Percentiles rank a stretch among this genome's conserved stretches.
These are phyloP conservation scores for Ambrosiella beaveri DNA, from an alignment of 2,329 filamentous ascomycete genomes.

Conservation along the genomic window DNA sequence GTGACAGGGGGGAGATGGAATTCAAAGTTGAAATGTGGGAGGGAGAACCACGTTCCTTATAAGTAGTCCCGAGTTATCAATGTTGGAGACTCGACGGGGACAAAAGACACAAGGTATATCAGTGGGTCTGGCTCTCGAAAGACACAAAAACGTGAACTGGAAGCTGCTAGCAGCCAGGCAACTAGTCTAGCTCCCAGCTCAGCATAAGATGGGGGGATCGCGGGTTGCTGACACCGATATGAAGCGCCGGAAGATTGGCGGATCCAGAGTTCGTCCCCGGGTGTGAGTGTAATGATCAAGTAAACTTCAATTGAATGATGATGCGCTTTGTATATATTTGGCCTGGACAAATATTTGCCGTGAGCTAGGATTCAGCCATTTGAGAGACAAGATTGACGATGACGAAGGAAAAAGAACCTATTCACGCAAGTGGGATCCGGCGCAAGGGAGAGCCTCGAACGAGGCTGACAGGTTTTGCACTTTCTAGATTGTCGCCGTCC, in stretches of 20 bases:
- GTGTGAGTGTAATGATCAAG: neutral
- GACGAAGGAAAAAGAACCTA: neutral
- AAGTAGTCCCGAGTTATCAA: neutral
- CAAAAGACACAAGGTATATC: neutral
- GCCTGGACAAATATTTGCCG: no score
- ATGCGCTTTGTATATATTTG: no score
- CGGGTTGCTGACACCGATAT: neutral
- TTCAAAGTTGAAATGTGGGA: neutral
- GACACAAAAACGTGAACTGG: neutral
- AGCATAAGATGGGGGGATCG: neutral
- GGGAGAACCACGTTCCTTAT: neutral
- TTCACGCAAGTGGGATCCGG: neutral
- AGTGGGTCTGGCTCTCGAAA: neutral
- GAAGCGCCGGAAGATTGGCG: neutral
- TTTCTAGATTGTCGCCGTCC: no score
- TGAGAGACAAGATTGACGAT: neutral
- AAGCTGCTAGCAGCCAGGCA: neutral
- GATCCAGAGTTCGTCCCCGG: neutral
- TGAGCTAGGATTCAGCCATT: neutral
- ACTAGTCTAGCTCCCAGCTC: neutral
- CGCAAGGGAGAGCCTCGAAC: neutral
- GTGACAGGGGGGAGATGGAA: neutral
- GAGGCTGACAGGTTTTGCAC: no score
- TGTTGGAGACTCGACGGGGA: neutral
- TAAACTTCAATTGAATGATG: neutral